A percentile compares a stretch with the other conserved stretches of the same genome.
These are phyloP conservation scores for Platanthera zijinensis DNA, from an alignment of 106 monocot genomes.

Conservation along the genomic window DNA sequence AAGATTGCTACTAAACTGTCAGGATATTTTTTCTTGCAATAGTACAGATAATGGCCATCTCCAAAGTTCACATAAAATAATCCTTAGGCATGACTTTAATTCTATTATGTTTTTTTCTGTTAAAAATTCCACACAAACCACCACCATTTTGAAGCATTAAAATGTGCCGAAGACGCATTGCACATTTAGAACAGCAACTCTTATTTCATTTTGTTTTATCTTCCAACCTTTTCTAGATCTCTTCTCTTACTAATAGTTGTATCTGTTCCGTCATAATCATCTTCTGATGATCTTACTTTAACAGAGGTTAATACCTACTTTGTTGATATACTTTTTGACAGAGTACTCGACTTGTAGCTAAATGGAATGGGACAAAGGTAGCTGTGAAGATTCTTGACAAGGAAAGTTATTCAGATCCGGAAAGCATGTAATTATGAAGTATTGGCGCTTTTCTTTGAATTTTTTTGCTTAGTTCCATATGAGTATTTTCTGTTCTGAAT, in stretches of 20 bases:
- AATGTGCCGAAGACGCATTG: no score
- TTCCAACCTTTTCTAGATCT: not conserved
- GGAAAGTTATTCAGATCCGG: slow-evolving; percentile 62
- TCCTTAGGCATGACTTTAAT: no score
- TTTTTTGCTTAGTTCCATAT: not conserved
- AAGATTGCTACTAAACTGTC: no score
- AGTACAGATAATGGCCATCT: no score
- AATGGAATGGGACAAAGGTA: slow-evolving; percentile 96
- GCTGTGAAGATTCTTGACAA: slow-evolving; percentile 80
- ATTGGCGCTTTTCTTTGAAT: not conserved
- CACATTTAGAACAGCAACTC: not conserved
- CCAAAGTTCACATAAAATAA: no score
- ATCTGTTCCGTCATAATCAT: not conserved
- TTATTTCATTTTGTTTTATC: not conserved
- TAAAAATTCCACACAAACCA: no score
- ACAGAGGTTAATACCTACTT: not conserved
- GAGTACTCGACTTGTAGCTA: slow-evolving; percentile 62
- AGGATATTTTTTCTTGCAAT: no score
- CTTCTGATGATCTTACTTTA: slow-evolving; percentile 1
- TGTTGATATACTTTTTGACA: slow-evolving; percentile 6
- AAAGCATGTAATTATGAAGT: slow-evolving; percentile 59
- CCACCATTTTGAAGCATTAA: no score
- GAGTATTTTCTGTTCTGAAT: not conserved
- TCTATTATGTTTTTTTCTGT: no score
- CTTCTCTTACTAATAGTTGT: not conserved